Evolutionary conservation across 768 basidiomycete genomes (phyloP), one percentile per base, ranked within the genome.

Genomic region (Kwoniella bestiolae): DNA sequence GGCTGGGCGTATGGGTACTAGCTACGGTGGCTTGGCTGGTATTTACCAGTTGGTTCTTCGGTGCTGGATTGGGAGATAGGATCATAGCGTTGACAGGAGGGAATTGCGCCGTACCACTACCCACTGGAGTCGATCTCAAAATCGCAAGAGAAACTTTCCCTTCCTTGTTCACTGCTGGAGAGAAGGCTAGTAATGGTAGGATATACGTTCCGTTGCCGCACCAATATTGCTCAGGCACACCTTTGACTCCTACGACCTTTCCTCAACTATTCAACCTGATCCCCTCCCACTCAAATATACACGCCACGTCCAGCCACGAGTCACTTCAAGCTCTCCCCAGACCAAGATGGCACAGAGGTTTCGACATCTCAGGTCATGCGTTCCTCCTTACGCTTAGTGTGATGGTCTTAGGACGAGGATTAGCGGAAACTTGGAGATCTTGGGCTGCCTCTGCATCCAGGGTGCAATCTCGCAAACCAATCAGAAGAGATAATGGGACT

Each of bases 341-440:
- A 12, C 91, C 93, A 8, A 83, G 89, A 29, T 82, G 95, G 68
- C 85, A 87, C 58, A 86, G 84, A 45, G 95, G 95, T 0, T 93
- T 96, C 78, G 95, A 98, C 73, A 87, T 97, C 14, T 94, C 92
- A 0, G 95, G 95, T 6, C 95, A 97, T 76, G 84, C 93, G 31
- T 97, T 96, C 83, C 85, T 98, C 66, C 85, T 97, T 68, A 90
- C 90, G 2, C 86, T 95, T 83, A 84, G 88, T 14, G 83, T 85
- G 14, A 83, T 95, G 26, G 90, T 96, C 79, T 85, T 97, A 45
- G 84, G 86, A 8, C 88, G 92, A 75, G 90, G 93, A 79, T 79
- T 94, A 32, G 82, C 84, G 18, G 84, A 85, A 3, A 71, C 65
- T 0, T 75, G 71, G 72, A 44, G 60, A 21, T 32, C 51, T 38